A percentile compares a stretch with the other conserved stretches of the same genome.
phyloP scores from a whole-genome alignment of 345 rosid species.

The Microthlaspi erraticum region DNA sequence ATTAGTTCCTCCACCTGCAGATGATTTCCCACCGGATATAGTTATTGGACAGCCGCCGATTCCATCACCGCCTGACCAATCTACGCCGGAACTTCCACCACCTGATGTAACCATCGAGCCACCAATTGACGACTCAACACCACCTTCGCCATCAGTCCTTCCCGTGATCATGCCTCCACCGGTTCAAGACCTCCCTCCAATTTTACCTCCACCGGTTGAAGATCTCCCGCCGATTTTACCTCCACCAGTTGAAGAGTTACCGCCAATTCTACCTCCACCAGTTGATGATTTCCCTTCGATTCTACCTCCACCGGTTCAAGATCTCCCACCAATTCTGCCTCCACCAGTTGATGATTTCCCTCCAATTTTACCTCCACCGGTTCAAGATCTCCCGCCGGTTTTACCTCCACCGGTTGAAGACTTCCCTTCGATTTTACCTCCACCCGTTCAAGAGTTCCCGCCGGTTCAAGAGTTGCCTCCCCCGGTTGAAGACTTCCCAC shows the following conservation, averaged over 20 bases:
- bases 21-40: conserved; percentile 22
- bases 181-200: conserved; percentile 4
- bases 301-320: conserved; percentile 25
- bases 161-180: conserved; percentile 24
- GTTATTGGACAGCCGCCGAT: conserved; percentile 23
- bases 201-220: conserved; percentile 4
- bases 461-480: background rate
- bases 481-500: background rate
- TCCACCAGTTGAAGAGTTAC: conserved; percentile 5
- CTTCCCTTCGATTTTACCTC: background rate
- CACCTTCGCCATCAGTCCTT: conserved; percentile 27
- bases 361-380: conserved; percentile 6
- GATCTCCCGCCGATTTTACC: conserved; percentile 3
- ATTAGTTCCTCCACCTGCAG: conserved; percentile 27
- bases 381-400: background rate
- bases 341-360: conserved; percentile 17
- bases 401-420: conserved; percentile 26
- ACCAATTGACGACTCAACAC: conserved; percentile 37
- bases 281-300: background rate
- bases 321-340: background rate
- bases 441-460: conserved; percentile 1
- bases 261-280: conserved; percentile 24
- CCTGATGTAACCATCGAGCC: conserved; percentile 37
- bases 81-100: conserved; percentile 32
- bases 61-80: conserved; percentile 32